Conservation (phyloP, 208 protist species). For the Tritrichomonas foetus region DNA sequence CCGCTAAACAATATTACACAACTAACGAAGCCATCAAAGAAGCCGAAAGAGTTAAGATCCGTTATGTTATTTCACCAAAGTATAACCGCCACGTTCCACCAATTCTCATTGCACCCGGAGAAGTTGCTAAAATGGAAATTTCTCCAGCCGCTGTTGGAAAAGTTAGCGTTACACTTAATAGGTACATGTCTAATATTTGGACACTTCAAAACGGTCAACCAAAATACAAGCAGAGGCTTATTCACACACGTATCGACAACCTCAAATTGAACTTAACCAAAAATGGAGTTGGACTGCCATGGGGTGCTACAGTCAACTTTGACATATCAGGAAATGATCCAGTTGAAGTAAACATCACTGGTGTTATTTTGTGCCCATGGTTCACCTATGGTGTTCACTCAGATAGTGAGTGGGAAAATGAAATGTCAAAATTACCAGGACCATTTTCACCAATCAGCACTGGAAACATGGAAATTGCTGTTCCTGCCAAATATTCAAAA, state of each 20-base stretch:
- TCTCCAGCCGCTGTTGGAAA: not conserved
- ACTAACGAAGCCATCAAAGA: not conserved
- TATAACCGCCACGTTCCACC: not conserved
- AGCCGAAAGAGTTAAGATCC: not conserved
- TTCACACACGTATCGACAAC: not conserved
- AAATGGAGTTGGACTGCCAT: not conserved
- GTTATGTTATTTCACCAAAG: not conserved
- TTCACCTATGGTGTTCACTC: not conserved
- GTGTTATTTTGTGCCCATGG: not conserved
- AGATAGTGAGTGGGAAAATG: not conserved
- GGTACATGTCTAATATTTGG: not conserved
- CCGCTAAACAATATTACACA: not conserved
- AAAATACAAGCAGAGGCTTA: not conserved
- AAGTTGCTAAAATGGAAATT: not conserved
- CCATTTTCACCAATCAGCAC: not conserved
- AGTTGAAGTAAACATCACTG: not conserved
- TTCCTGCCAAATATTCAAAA: not conserved
- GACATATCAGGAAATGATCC: not conserved
- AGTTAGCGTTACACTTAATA: not conserved
- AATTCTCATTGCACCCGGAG: not conserved
- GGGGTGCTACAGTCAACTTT: not conserved
- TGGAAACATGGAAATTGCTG: not conserved
- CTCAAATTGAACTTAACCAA: not conserved
- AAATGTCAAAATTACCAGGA: not conserved
- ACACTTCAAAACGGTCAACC: not conserved